Conservation (phyloP, 495 filamentous ascomycete genomes). For the Trichoderma asperelloides region DNA sequence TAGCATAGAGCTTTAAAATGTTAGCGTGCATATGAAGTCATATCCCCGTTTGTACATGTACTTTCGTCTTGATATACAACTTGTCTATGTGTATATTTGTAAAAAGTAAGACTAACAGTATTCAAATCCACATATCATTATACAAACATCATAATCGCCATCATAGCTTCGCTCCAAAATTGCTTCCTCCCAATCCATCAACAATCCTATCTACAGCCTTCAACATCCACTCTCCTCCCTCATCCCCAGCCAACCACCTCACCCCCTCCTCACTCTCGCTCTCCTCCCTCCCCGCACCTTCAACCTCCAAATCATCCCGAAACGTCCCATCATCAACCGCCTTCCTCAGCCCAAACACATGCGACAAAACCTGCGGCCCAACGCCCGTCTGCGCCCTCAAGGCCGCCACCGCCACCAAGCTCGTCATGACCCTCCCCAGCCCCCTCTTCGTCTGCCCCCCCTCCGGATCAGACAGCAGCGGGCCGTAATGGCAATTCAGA, state of each 20-base stretch:
- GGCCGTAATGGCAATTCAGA: constrained; percentile 59
- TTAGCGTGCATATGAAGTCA: not conserved
- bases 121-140: not conserved
- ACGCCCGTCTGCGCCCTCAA: constrained; percentile 68
- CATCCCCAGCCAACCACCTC: constrained; percentile 50
- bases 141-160: not conserved
- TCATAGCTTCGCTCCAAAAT: constrained; percentile 50
- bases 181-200: constrained; percentile 48
- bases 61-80: no score
- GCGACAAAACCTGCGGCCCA: constrained; percentile 66
- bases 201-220: constrained; percentile 61
- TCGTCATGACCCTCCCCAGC: constrained; percentile 52
- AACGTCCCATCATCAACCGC: constrained; percentile 57
- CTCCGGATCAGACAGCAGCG: constrained; percentile 54
- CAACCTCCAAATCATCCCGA: constrained; percentile 33
- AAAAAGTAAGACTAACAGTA: no score
- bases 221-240: constrained; percentile 65
- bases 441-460: constrained; percentile 15
- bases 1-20: not conserved
- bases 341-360: constrained; percentile 68
- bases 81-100: no score
- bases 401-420: constrained; percentile 59
- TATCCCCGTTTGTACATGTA: not conserved
- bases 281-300: constrained; percentile 20
- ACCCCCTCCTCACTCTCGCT: constrained; percentile 33